Percentiles rank a stretch among this genome's conserved stretches.
These are phyloP conservation scores for Chytridium lagenaria DNA, from an alignment of 371 early-diverging fungal species.

Conservation along the genomic window DNA sequence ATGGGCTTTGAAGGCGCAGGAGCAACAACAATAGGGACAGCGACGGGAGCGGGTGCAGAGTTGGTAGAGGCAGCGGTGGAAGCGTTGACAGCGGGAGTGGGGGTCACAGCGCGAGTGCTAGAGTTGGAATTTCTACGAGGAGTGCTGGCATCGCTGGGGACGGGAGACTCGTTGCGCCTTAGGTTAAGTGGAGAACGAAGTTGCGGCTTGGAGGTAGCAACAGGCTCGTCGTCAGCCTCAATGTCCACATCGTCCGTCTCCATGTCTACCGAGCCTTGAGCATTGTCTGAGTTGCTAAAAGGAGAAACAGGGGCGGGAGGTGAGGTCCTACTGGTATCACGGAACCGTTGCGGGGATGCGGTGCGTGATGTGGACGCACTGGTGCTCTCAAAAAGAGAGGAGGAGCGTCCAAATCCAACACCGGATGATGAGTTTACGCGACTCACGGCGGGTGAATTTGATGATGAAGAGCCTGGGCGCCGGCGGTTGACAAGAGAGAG, in stretches of 20 bases:
- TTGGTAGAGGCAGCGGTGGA: not conserved
- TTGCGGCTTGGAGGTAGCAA: not conserved
- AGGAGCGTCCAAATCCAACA: not conserved
- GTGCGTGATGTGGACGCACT: not conserved
- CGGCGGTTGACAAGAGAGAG: slow-evolving; percentile 11
- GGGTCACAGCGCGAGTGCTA: not conserved
- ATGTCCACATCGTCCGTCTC: slow-evolving; percentile 32
- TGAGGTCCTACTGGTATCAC: not conserved
- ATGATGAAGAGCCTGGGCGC: not conserved
- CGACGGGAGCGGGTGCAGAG: not conserved
- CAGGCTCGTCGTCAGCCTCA: slow-evolving; percentile 17
- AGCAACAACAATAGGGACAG: not conserved
- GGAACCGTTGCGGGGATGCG: not conserved
- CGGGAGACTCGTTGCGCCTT: slow-evolving; percentile 2
- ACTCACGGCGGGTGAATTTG: slow-evolving; percentile 9
- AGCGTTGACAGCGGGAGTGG: not conserved
- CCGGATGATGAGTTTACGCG: not conserved
- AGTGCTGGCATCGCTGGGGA: slow-evolving; percentile 16
- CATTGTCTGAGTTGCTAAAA: slow-evolving; percentile 34
- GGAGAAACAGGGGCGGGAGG: slow-evolving; percentile 33
- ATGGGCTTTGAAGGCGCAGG: not conserved
- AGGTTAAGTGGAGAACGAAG: not conserved
- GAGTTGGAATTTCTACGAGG: not conserved
- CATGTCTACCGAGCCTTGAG: slow-evolving; percentile 30
- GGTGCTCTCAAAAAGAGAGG: not conserved